A percentile compares a stretch with the other conserved stretches of the same genome.
Evolutionary conservation across 305 asterid genomes (phyloP).

Genomic region (Solanum hybrid): DNA sequence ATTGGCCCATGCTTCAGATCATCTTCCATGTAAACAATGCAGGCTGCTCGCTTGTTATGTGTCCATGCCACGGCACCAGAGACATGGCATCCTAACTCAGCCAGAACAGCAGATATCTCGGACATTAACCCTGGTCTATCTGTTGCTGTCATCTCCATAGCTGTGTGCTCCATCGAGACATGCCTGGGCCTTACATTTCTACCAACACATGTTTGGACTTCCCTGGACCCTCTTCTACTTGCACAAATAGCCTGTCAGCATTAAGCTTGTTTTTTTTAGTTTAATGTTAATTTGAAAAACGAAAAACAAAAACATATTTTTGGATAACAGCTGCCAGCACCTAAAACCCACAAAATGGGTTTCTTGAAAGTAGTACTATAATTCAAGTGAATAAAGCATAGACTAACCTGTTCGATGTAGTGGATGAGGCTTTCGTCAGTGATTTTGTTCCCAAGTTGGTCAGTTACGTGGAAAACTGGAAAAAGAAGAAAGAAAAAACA

Average conservation of each 20-base stretch:
- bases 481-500: conserved; percentile 18
- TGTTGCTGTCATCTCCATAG: conserved; percentile 73
- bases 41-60: conserved; percentile 60
- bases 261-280: not conserved
- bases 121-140: conserved; percentile 88
- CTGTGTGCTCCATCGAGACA: conserved; percentile 35
- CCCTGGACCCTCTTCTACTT: conserved; percentile 32
- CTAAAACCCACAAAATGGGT: not conserved
- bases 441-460: conserved; percentile 62
- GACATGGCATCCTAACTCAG: conserved; percentile 70
- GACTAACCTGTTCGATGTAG: conserved; percentile 55
- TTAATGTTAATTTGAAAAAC: not conserved
- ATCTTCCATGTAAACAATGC: conserved; percentile 59
- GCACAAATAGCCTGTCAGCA: conserved; percentile 47
- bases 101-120: conserved; percentile 66
- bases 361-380: not conserved
- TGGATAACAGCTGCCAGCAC: not conserved
- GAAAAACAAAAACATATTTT: not conserved
- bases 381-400: not conserved
- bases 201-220: conserved; percentile 9
- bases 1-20: conserved; percentile 24
- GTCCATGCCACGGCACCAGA: conserved; percentile 84
- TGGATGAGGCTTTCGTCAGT: conserved; percentile 48
- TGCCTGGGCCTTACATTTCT: conserved; percentile 23
- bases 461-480: conserved; percentile 85